Conservation (phyloP, 805 yeast species). For the Spathaspora hagerdaliae region DNA sequence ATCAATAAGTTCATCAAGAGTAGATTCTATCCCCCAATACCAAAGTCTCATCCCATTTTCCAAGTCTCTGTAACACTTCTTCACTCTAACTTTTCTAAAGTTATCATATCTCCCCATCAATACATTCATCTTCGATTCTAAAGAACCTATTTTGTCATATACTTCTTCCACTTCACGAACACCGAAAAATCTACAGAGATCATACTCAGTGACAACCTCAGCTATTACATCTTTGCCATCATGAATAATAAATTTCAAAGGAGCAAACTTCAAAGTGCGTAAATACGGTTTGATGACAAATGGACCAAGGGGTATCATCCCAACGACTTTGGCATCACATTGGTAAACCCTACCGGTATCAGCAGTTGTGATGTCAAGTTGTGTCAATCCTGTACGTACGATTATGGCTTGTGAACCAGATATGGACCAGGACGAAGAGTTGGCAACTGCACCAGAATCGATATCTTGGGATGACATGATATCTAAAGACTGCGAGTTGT, state of each 20-base stretch:
- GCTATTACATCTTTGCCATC: conserved; percentile 8
- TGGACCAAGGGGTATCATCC: conserved; percentile 14
- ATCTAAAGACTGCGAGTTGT: too few relatives aligned
- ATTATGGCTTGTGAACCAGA: conserved; percentile 3
- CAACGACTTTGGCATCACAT: conserved; percentile 13
- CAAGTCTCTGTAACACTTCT: conserved; percentile 5
- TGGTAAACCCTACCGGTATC: conserved; percentile 10
- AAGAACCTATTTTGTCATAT: neutral
- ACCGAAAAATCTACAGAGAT: conserved; percentile 22
- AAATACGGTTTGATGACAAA: conserved; percentile 25
- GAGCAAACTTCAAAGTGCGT: conserved; percentile 23
- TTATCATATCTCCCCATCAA: conserved; percentile 20
- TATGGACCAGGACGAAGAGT: too few relatives aligned
- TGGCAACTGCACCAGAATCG: too few relatives aligned
- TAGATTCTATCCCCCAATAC: neutral
- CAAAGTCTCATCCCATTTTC: neutral
- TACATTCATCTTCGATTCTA: conserved; percentile 11
- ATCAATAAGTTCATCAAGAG: neutral
- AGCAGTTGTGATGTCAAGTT: neutral
- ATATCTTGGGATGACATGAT: too few relatives aligned
- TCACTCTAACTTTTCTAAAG: conserved; percentile 18
- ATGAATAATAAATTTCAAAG: conserved; percentile 17
- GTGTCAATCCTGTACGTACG: conserved; percentile 6
- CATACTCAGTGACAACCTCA: conserved; percentile 20
- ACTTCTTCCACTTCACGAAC: conserved; percentile 11